Evolutionary conservation across 2,329 filamentous ascomycete species (phyloP), one percentile per base, ranked within the genome.

Genomic region (Kalmusia sp.): DNA sequence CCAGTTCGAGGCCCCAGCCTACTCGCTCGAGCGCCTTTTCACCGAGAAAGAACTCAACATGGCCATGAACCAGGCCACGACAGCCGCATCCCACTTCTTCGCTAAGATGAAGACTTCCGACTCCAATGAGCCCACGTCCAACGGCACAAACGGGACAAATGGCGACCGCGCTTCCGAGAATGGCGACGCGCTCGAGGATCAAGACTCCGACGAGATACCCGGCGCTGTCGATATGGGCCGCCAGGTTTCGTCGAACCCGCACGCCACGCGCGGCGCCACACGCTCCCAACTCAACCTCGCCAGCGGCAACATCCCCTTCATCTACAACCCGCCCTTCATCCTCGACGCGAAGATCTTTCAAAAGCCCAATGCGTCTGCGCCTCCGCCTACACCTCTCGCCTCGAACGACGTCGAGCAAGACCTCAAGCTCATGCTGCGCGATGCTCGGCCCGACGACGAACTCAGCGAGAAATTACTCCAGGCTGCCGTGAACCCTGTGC

Each of bases 1-100:
- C 39, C 84, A 88, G 58, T 83, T 84, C 61, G 80, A 83, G 57
- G 81, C 84, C 6, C 78, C 84, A 1, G 77, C 81, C 4, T 87
- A 86, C 71, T 86, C 83, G 6, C 80, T 88, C 51, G 81, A 87
- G 51, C 80, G 82, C n/a, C 77, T 88, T 14, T 88, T 88, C 67
- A 88, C 84, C 3, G 85, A 88, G 56, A 88, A 87, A 74, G 86
- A 88, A 69, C 79, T 88, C 48, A 81, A 81, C 46, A 77, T 84
- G 68, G 83, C 85, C 50, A 85, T 84, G 55, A 86, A 86, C 61
- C 80, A 82, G 39, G 86, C 86, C 3, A 83, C 85, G 45, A 77
- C 83, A 25, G 85, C 84, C 4, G 82, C 86, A 1, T 79, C 82
- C 33, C 71, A 80, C 55, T 80, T 81, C 72, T 86, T 88, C 69